Conservation (phyloP, 106 monocot genomes). For the Dendrobium nobile region DNA sequence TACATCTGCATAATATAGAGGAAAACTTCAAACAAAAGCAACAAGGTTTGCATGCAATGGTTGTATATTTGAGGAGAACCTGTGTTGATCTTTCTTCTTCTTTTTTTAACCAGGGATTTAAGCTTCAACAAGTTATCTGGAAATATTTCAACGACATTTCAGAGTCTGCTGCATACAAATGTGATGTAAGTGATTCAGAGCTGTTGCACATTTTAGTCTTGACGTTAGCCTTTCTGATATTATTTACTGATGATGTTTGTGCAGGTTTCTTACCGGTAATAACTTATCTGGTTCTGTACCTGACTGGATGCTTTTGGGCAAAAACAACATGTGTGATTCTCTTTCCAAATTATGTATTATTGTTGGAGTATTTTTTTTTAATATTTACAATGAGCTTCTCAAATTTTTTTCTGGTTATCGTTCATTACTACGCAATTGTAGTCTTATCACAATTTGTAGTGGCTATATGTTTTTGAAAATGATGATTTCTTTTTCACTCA, state of each 20-base stretch:
- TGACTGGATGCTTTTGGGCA: background rate
- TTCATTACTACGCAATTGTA: no score
- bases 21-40: no score
- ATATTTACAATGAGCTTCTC: no score
- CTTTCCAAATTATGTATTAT: background rate
- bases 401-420: no score
- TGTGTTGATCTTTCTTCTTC: background rate
- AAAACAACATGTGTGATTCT: conserved; percentile 4
- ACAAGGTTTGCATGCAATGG: no score
- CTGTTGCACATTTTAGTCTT: background rate
- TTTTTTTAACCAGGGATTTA: background rate
- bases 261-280: conserved; percentile 11
- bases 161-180: background rate
- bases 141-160: background rate
- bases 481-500: no score
- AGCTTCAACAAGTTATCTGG: conserved; percentile 11
- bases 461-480: no score
- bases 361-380: no score
- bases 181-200: background rate
- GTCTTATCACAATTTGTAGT: no score
- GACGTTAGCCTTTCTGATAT: background rate
- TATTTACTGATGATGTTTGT: background rate
- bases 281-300: conserved; percentile 11
- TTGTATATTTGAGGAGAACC: no score
- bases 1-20: no score